Conservation (phyloP, 352 stramenopile species). For the Phytopythium mirpurense region DNA sequence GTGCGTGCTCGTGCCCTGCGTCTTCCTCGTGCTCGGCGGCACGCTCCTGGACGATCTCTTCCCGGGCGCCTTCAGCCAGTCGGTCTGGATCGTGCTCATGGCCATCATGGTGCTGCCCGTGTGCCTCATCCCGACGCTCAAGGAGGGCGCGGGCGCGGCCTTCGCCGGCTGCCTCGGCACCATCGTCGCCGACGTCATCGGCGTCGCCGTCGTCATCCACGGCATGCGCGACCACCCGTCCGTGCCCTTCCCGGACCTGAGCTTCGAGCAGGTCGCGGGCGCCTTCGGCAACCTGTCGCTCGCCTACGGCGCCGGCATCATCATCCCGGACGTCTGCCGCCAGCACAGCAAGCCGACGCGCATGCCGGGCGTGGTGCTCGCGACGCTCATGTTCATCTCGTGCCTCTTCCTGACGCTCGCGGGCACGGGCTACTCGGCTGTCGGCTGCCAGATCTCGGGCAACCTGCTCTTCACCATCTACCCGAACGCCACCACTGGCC, state of each 20-base stretch:
- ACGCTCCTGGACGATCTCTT: constrained; percentile 24
- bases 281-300: constrained; percentile 3
- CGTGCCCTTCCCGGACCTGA: neutral
- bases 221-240: constrained; percentile 2
- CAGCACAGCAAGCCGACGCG: constrained; percentile 33
- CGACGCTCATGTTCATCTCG: constrained; percentile 42
- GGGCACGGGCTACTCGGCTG: constrained; percentile 29
- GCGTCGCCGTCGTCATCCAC: constrained; percentile 17
- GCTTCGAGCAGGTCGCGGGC: neutral
- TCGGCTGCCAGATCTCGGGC: constrained; percentile 49
- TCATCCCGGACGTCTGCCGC: constrained; percentile 37
- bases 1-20: constrained; percentile 41
- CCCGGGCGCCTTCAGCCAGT: constrained; percentile 17
- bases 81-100: constrained; percentile 39
- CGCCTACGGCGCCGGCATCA: constrained; percentile 26
- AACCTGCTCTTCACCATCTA: constrained; percentile 57
- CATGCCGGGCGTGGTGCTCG: constrained; percentile 27
- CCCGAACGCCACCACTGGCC: neutral
- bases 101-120: constrained; percentile 28
- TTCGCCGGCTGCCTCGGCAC: constrained; percentile 42
- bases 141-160: constrained; percentile 32
- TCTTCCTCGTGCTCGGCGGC: constrained; percentile 28
- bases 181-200: constrained; percentile 41
- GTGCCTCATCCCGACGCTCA: constrained; percentile 38
- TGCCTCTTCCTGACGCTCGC: constrained; percentile 39